phyloP scores from a whole-genome alignment of 208 protist species.

The Entamoeba dispar region DNA sequence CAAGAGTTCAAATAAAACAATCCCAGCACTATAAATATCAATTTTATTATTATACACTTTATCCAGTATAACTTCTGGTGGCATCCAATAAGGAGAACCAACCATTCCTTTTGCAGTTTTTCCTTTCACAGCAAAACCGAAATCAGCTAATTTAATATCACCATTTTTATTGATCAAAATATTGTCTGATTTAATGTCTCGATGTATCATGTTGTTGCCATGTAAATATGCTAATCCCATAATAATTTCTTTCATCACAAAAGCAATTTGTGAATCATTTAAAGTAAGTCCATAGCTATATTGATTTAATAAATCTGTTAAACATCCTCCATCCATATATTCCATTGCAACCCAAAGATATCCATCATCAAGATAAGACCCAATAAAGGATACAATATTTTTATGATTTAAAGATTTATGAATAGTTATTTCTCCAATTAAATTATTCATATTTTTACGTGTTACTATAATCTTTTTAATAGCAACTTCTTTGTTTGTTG shows the following conservation, averaged over 20 bases:
- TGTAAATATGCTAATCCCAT: background rate
- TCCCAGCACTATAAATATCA: conserved; percentile 16
- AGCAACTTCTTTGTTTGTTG: conserved; percentile 24
- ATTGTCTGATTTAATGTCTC: conserved; percentile 18
- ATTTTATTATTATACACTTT: background rate
- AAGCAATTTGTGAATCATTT: conserved; percentile 36
- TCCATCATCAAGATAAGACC: conserved; percentile 30
- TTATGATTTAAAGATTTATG: conserved; percentile 37
- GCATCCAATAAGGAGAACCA: conserved; percentile 18
- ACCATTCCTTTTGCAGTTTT: background rate
- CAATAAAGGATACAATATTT: conserved; percentile 47
- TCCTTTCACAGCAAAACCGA: background rate
- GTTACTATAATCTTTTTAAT: conserved; percentile 44
- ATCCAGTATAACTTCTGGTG: conserved; percentile 9
- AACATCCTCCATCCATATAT: conserved; percentile 40
- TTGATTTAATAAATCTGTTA: conserved; percentile 34
- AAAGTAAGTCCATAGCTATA: conserved; percentile 19
- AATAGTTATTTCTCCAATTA: conserved; percentile 41
- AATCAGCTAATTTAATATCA: conserved; percentile 19
- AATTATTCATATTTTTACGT: conserved; percentile 32
- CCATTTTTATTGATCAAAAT: conserved; percentile 3
- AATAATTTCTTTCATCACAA: conserved; percentile 7
- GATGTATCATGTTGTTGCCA: background rate
- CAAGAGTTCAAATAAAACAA: conserved; percentile 1
- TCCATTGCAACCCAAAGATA: conserved; percentile 40